Base-by-base conservation (phyloP, 2,329 filamentous ascomycete species). In the Helotiales sp. region DNA sequence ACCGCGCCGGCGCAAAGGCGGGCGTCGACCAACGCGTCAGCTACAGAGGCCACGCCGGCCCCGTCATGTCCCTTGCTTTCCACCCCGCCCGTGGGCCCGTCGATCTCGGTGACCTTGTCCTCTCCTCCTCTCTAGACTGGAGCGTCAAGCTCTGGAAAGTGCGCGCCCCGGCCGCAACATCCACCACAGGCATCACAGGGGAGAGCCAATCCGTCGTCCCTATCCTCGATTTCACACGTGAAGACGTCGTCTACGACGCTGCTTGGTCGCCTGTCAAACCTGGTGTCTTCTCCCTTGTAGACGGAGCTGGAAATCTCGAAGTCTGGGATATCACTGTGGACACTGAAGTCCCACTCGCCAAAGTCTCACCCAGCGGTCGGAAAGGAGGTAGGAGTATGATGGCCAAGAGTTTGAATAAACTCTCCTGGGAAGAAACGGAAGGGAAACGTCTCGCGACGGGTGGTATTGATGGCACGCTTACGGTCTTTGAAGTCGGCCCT, bases 81-180 rank as follows among this genome's bases (percentile, higher is more conserved):
- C 96, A 99, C 77, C 96, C 96, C 1, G 91, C 93, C 3, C 89
- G 92, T 62, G 96, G 96, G 1, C 93, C 94, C 2, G 90, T 99
- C 61, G 96, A 99, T 79, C 88, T 99, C 6, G 94, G 95, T 30
- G 96, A 99, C 76, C 83, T 99, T 6, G 93, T 98, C 67, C 87
- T 99, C 59, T 94, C 91, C n/a, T 92, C 93, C 3, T 95, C 92
- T 50, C 85, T 99, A 7, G 96, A 99, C 82, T 99, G 96, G 96
- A 96, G 91, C 73, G 93, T 97, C 73, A 97, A 97, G 81, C 84
- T 99, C 17, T 99, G 96, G 96, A 96, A 96, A 79, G 91, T 97
- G 15, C 91, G 93, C 47, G 90, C 93, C 1, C 92, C 92, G 1
- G 91, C 91, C 0, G 90, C 91, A 2, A 90, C 88, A 4, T 88